phyloP scores from a whole-genome alignment of 352 stramenopile genomes.

The Elongisporangium undulatum region DNA sequence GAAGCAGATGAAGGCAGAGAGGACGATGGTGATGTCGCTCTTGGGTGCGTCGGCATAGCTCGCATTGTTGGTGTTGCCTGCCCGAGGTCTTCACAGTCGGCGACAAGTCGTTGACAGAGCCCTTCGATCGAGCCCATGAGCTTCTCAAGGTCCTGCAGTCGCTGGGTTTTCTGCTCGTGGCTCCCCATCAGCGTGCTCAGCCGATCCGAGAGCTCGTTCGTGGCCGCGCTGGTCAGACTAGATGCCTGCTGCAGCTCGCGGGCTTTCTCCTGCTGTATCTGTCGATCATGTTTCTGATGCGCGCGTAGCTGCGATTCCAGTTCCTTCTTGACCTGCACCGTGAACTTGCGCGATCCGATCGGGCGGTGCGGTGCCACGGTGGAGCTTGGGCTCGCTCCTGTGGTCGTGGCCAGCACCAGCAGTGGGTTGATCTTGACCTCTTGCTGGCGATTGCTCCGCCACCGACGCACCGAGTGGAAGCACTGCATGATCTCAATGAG shows the following conservation, averaged over 20 bases:
- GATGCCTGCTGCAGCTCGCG: constrained; percentile 12
- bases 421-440: constrained; percentile 52
- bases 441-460: constrained; percentile 14
- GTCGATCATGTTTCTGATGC: constrained; percentile 30
- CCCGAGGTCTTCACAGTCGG: constrained; percentile 19
- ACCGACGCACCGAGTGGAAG: constrained; percentile 12
- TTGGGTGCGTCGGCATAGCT: not conserved
- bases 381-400: not conserved
- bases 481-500: constrained; percentile 39
- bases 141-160: constrained; percentile 58
- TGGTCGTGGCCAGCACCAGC: constrained; percentile 2
- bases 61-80: constrained; percentile 7
- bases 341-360: constrained; percentile 38
- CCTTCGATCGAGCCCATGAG: constrained; percentile 56
- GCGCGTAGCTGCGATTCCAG: constrained; percentile 19
- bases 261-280: constrained; percentile 44
- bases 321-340: constrained; percentile 37
- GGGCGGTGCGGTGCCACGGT: not conserved
- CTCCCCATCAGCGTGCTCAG: constrained; percentile 44
- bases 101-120: constrained; percentile 61
- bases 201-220: constrained; percentile 39
- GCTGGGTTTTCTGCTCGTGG: constrained; percentile 48
- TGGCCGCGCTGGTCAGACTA: constrained; percentile 22
- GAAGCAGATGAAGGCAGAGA: constrained; percentile 6
- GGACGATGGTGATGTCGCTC: constrained; percentile 2